Evolutionary conservation across 164 flowering plant species (phyloP).

Genomic region (Hamamelis virginiana): DNA sequence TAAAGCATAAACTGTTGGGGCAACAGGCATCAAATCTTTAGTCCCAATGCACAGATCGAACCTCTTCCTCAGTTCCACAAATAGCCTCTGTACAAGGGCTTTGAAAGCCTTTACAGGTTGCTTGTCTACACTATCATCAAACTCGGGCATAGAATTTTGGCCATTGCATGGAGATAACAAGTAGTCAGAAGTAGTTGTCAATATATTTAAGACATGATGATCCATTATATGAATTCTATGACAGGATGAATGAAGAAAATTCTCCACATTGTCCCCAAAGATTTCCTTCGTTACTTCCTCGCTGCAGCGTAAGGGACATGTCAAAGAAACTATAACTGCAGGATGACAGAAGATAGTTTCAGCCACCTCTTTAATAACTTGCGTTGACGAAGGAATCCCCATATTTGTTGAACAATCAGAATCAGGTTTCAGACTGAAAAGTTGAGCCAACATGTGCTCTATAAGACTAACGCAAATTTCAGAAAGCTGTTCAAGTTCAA

Average conservation of each 20-base stretch:
- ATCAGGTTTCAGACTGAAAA: conserved; percentile 33
- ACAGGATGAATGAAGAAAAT: conserved; percentile 26
- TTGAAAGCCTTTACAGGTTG: conserved; percentile 39
- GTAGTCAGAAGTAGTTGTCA: conserved; percentile 39
- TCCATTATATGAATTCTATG: conserved; percentile 44
- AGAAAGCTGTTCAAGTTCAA: conserved; percentile 41
- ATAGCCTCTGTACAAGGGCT: conserved; percentile 29
- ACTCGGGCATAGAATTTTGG: conserved; percentile 14
- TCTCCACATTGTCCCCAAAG: conserved; percentile 25
- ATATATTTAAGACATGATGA: conserved; percentile 35
- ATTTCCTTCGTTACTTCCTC: conserved; percentile 18
- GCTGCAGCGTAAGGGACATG: conserved; percentile 28
- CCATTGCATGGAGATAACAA: conserved; percentile 28
- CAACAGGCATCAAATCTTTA: conserved; percentile 35
- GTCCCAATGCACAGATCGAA: conserved; percentile 38
- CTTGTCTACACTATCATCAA: conserved; percentile 18
- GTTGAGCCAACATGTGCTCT: conserved; percentile 38
- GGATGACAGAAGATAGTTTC: conserved; percentile 67
- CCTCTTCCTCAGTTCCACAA: conserved; percentile 39
- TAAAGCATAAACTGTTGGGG: conserved; percentile 45
- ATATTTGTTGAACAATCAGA: conserved; percentile 19
- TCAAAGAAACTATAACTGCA: conserved; percentile 38
- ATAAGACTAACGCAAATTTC: conserved; percentile 48
- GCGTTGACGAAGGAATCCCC: conserved; percentile 17
- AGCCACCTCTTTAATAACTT: conserved; percentile 38